Evolutionary conservation across 768 basidiomycete species (phyloP).

Genomic region (Lentinula sp.): DNA sequence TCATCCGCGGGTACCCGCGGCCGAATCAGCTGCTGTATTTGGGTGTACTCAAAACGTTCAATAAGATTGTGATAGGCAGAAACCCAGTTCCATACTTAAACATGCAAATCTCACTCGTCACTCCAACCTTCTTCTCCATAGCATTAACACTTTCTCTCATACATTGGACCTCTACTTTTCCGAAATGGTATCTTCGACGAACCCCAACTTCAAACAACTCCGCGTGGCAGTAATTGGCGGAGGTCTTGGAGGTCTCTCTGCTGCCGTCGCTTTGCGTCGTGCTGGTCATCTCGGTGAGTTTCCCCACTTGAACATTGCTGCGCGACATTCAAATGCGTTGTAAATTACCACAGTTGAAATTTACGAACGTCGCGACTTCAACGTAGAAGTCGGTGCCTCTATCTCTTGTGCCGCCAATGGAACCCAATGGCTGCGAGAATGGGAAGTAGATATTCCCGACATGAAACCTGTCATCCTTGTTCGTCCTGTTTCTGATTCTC

Average conservation of each 20-base stretch:
- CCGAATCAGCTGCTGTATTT: neutral
- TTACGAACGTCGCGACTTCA: constrained; percentile 23
- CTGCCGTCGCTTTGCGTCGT: constrained; percentile 17
- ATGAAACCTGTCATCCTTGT: constrained; percentile 23
- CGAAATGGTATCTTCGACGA: neutral
- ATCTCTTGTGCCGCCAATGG: constrained; percentile 28
- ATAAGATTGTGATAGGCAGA: neutral
- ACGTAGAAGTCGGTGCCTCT: constrained; percentile 26
- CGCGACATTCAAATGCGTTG: neutral
- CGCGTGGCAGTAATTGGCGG: constrained; percentile 15
- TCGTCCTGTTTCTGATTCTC: neutral
- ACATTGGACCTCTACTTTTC: neutral
- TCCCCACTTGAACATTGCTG: neutral
- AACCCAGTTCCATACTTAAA: neutral
- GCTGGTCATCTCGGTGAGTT: constrained; percentile 17
- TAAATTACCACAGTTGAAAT: constrained; percentile 15
- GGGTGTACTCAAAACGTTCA: neutral
- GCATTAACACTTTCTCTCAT: neutral
- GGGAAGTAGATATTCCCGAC: constrained; percentile 23
- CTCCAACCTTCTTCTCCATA: neutral
- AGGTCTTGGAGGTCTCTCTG: constrained; percentile 19
- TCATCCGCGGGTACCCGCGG: neutral
- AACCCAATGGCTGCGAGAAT: constrained; percentile 26
- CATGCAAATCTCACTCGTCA: neutral
- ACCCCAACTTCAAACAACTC: constrained; percentile 10